Percentiles rank a stretch among this genome's conserved stretches.
phyloP scores from a whole-genome alignment of 495 filamentous ascomycete species.

The Platismatia glauca region DNA sequence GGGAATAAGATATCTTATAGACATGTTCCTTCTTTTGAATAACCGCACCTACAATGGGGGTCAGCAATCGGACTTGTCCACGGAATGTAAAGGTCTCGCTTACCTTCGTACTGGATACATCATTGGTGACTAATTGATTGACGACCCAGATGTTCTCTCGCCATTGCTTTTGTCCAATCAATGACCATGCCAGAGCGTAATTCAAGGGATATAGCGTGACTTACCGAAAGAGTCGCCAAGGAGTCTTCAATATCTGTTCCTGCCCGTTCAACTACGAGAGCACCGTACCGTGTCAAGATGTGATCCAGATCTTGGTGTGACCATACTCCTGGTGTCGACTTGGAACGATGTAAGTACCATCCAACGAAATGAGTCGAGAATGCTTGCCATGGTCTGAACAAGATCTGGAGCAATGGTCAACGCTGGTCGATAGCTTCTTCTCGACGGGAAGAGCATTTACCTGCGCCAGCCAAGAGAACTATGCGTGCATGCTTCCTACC shows the following conservation, averaged over 20 bases:
- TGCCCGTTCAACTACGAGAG: slow-evolving; percentile 19
- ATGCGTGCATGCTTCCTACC: slow-evolving; percentile 16
- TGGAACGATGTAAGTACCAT: slow-evolving; percentile 25
- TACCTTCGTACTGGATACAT: slow-evolving; percentile 10
- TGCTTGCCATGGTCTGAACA: slow-evolving; percentile 8
- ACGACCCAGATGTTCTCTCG: slow-evolving; percentile 16
- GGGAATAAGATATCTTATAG: neutral
- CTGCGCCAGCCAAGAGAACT: slow-evolving; percentile 18
- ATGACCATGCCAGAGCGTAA: neutral
- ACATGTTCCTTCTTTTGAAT: slow-evolving; percentile 2
- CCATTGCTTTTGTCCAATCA: slow-evolving; percentile 4
- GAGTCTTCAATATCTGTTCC: slow-evolving; percentile 34
- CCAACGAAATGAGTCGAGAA: neutral
- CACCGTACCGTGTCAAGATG: slow-evolving; percentile 33
- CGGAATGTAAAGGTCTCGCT: neutral
- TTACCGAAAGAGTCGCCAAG: slow-evolving; percentile 29
- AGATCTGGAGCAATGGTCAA: slow-evolving; percentile 2
- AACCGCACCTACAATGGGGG: neutral
- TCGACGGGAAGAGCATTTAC: neutral
- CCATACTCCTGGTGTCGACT: slow-evolving; percentile 34
- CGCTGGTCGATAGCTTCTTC: neutral
- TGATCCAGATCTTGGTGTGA: slow-evolving; percentile 20
- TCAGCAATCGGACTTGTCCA: neutral
- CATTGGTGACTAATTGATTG: slow-evolving; percentile 19
- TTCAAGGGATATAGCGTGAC: neutral